Conservation (phyloP, 148 eudicot genomes). For the Chenopodium berlandieri region DNA sequence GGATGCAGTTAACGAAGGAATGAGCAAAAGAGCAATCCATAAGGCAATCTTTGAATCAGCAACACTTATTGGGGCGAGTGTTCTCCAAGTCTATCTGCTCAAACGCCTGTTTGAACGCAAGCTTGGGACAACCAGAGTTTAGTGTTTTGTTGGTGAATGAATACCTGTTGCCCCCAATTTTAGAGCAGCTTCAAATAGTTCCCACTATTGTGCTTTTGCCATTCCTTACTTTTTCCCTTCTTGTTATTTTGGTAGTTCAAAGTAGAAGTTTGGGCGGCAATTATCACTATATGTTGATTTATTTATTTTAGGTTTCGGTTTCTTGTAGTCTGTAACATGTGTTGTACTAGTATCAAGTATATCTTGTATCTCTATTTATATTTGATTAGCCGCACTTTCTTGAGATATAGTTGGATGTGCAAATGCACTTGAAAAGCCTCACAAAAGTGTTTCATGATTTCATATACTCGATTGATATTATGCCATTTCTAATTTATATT, state of each 20-base stretch:
- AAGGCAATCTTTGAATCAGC: constrained; percentile 70
- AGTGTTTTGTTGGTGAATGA: constrained; percentile 7
- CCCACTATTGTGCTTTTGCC: not conserved
- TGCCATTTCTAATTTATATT: too few relatives aligned
- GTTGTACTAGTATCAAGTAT: not conserved
- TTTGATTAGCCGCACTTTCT: not conserved
- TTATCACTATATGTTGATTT: not conserved
- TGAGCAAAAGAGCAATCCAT: constrained; percentile 66
- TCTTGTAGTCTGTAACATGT: constrained; percentile 3
- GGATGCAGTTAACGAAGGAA: constrained; percentile 59
- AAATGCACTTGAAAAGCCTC: not conserved
- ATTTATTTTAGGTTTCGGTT: not conserved
- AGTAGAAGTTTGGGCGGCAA: not conserved
- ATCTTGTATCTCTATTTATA: not conserved
- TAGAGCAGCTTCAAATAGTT: not conserved
- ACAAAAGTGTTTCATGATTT: not conserved
- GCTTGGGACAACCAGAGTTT: constrained; percentile 57
- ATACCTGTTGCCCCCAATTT: not conserved
- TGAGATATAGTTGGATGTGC: not conserved
- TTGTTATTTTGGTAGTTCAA: not conserved
- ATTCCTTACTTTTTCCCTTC: not conserved
- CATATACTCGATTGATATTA: not conserved
- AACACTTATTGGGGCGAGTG: constrained; percentile 65
- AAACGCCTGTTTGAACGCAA: constrained; percentile 71
- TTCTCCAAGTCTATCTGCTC: constrained; percentile 65